Evolutionary conservation across 1,284 basidiomycete species (phyloP), one percentile per base, ranked within the genome.

Genomic region (Puccinia novopanici): DNA sequence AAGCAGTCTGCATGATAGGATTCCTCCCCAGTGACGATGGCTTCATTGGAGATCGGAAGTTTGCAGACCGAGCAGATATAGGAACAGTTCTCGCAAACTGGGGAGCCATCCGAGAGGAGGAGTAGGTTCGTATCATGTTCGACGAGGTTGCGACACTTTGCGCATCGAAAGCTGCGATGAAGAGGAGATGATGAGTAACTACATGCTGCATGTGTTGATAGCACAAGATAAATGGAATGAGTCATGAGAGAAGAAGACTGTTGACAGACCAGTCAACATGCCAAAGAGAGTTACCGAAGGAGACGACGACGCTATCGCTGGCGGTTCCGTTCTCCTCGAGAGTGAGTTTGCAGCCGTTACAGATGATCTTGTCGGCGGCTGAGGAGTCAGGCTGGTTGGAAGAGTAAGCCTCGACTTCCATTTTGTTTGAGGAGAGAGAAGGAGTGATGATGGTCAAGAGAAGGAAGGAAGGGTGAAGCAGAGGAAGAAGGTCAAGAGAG

Each of bases 1-100:
- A 99, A 99, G 88, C 96, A 99, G 83, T 95, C 92, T 2, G 96
- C 95, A 86, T 99, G 96, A 84, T 98, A 99, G 0, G 94, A 95
- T 86, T 98, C 96, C 86, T 99, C 95, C 79, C 96, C 95, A 17
- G 96, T 96, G 92, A 98, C 97, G 87, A 98, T 98, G 22, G 95
- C 95, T 86, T 98, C 95, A 87, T 98, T 94, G 76, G 95, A 91
- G 84, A 98, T 97, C 57, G 93, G 93, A 75, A 91, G 90, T 73
- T 91, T 91, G 87, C 95, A 98, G 80, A 96, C 91, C 85, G 92
- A 95, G 88, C 95, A 98, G 84, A 86, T 93, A 87, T 99, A 99
- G 15, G 94, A 96, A 88, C 96, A 99, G 84, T 95, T 92, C 34
- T 94, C 92, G 86, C 96, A 99, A 75, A 99, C 95, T 50, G 97